Base-by-base conservation (phyloP, 495 filamentous ascomycete species). In the Xylaria flabelliformis region DNA sequence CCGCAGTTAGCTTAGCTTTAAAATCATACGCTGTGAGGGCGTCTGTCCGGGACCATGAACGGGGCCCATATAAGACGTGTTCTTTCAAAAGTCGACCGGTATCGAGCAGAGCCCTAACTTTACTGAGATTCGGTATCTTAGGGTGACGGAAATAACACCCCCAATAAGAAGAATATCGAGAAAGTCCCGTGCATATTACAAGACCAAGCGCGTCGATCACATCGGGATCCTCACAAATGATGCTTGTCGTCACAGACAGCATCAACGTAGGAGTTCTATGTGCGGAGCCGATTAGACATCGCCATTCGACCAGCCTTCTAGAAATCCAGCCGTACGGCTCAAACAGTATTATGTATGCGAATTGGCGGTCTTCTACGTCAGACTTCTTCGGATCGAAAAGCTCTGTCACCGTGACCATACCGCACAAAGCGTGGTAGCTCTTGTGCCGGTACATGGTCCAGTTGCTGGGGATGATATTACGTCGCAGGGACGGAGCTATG, bases 321-420 rank as follows among this genome's bases (percentile, higher is more conserved):
- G 63, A 65, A 48, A 65, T 50, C 63, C 63, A 50, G 29, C 42
- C 34, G 26, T 50, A 50, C 15, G 63, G 42, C 63, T 65, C 29
- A 50, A 65, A 50, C 42, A n/a, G 17, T 65, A 65, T 26, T 50
- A 5, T 65, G 26, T 65, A 65, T 6, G 63, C 63, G 13, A 65
- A 34, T 50, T 65, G 63, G 15, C 15, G 12, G 15, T 48, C 13
- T 24, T 2, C 4, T 17, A 12, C 42, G 13, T 64, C 2, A 9
- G 13, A 10, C 32, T 5, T 1, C 2, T 1, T 1, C 42, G 26
- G n/a, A 24, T 32, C 24, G 2, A 9, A 65, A 21, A 65, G n/a
- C 13, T 17, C n/a, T 4, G 42, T 48, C 13, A 50, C 63, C 1
- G 41, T 48, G n/a, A 65, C 15, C 5, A 24, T 65, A 65, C 63